Evolutionary conservation across 1,139 yeast species (phyloP), one percentile per base, ranked within the genome.

Genomic region (Kodamaea suecica): DNA sequence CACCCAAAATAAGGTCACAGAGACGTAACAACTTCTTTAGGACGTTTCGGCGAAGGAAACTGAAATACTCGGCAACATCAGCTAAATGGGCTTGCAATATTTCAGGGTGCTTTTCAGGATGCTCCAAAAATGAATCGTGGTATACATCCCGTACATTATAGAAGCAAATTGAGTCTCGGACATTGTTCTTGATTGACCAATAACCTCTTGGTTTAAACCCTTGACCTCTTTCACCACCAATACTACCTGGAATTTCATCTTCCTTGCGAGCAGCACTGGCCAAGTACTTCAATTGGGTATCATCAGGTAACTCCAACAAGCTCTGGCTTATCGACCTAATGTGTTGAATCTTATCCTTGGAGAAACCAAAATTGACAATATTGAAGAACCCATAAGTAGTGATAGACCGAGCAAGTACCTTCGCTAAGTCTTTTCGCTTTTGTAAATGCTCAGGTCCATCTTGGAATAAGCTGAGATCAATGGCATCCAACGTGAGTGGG

Each of bases 161-260:
- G 41, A 61, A 66, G 33, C 56, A 69, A 37, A 70, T 68, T 9
- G 66, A 55, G 35, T 70, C 76, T 11, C 63, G 51, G 2, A 65
- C 63, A 1, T 66, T 67, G 37, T 67, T 62, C 24, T 65, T 59
- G 55, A 68, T 59, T 23, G 62, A 50, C 76, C 73, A 67, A 39
- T 66, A 65, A 0, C 70, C 71, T 40, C 51, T 59, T 20, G 77
- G 77, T 42, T 71, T 71, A 49, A 55, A 71, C 0, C 76, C 76
- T 20, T 56, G 52, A 8, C 74, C 74, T 31, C 75, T 53, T 40
- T 70, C 74, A 9, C 70, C 73, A 1, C 77, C 76, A 16, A 29
- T 57, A 2, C 64, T 56, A 4, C 23, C 23, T 14, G 53, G 57
- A 5, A 55, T 26, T 15, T 64, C 39, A 32, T 61, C 63, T 42